Percentiles rank a stretch among this genome's conserved stretches.
phyloP scores from a whole-genome alignment of 345 rosid genomes.

The Populus nigra region DNA sequence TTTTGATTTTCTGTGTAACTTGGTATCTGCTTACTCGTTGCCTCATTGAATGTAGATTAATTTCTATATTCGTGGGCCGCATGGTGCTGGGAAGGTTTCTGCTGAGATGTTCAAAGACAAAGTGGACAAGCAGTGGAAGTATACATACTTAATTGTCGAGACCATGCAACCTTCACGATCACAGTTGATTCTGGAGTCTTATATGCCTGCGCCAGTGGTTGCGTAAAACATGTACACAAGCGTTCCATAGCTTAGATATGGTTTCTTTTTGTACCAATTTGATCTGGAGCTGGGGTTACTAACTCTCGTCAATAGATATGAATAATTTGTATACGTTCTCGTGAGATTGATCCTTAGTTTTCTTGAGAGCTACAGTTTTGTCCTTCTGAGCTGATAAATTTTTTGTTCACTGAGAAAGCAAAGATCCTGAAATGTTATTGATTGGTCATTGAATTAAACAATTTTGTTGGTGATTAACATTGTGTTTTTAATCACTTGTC shows the following conservation, averaged over 20 bases:
- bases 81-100: conserved; percentile 88
- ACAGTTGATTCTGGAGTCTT: conserved; percentile 80
- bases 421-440: not conserved
- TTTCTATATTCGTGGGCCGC: conserved; percentile 86
- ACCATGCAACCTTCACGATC: conserved; percentile 62
- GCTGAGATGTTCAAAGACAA: conserved; percentile 91
- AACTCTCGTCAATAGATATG: not conserved
- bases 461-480: not conserved
- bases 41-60: conserved; percentile 46
- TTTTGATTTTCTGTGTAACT: not conserved
- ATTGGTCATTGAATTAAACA: not conserved
- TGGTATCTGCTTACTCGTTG: not conserved
- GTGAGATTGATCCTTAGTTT: conserved; percentile 1
- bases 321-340: not conserved
- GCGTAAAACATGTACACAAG: not conserved
- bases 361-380: conserved; percentile 8
- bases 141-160: conserved; percentile 78
- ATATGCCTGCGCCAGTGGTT: conserved; percentile 54
- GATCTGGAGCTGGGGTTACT: not conserved
- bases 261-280: not conserved
- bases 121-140: conserved; percentile 80
- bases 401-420: not conserved
- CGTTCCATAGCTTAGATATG: not conserved
- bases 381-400: not conserved
- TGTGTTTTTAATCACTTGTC: not conserved